A percentile compares a stretch with the other conserved stretches of the same genome.
Evolutionary conservation across 2,329 filamentous ascomycete species (phyloP).

Genomic region (Talaromyces sp.): DNA sequence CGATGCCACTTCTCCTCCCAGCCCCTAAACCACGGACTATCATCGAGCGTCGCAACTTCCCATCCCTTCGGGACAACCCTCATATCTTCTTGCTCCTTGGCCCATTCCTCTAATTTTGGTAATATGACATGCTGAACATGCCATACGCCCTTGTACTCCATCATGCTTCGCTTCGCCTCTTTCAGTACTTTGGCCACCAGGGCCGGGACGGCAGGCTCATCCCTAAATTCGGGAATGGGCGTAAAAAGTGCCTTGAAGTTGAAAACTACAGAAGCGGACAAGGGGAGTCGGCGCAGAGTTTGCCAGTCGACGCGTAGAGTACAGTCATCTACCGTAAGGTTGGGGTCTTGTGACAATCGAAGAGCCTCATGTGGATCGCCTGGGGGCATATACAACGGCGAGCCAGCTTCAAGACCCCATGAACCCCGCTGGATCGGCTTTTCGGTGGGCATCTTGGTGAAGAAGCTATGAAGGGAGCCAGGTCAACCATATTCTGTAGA

Average conservation of each 20-base stretch:
- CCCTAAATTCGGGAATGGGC: constrained; percentile 66
- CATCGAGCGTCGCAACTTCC: constrained; percentile 70
- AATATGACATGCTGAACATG: constrained; percentile 74
- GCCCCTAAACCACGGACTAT: constrained; percentile 73
- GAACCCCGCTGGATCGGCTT: constrained; percentile 81
- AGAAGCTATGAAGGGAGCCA: constrained; percentile 60
- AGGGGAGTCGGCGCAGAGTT: constrained; percentile 74
- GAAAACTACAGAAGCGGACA: constrained; percentile 76
- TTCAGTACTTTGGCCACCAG: constrained; percentile 69
- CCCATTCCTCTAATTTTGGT: constrained; percentile 65
- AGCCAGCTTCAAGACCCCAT: constrained; percentile 78
- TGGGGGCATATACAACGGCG: constrained; percentile 74
- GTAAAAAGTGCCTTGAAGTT: constrained; percentile 90
- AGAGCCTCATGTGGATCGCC: constrained; percentile 66
- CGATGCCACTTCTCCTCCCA: constrained; percentile 76
- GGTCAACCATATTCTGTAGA: neutral
- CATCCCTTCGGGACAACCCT: constrained; percentile 64
- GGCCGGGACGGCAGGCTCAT: constrained; percentile 73
- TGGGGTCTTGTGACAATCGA: constrained; percentile 60
- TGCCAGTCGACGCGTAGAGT: constrained; percentile 85
- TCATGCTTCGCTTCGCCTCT: constrained; percentile 69
- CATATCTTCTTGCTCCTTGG: constrained; percentile 65
- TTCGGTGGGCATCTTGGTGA: constrained; percentile 73
- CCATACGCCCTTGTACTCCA: constrained; percentile 83
- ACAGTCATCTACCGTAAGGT: constrained; percentile 61